These are phyloP conservation scores for Hypericum perforatum DNA, from an alignment of 345 rosid species.

Conservation along the genomic window DNA sequence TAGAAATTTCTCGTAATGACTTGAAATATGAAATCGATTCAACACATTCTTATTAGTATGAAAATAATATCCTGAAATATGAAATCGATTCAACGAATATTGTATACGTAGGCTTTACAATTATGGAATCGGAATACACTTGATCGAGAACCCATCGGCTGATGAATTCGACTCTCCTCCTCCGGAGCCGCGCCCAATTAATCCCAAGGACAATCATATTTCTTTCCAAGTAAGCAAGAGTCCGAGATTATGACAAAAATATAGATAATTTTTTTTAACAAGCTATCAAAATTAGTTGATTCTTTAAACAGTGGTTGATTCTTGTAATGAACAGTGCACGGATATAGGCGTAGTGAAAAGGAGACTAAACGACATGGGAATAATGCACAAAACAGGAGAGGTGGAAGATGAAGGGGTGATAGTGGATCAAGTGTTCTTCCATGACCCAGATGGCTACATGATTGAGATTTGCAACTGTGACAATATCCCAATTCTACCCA, in stretches of 20 bases:
- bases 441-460: constrained; percentile 64
- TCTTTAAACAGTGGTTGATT: not conserved
- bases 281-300: not conserved
- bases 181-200: constrained; percentile 32
- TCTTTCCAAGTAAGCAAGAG: constrained; percentile 36
- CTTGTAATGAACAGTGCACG: constrained; percentile 23
- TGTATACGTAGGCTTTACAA: constrained; percentile 41
- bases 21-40: no score
- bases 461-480: constrained; percentile 50
- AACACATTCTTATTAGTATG: no score
- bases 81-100: no score
- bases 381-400: constrained; percentile 35
- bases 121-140: constrained; percentile 50
- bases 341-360: constrained; percentile 39
- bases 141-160: constrained; percentile 39
- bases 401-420: constrained; percentile 40
- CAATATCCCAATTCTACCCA: constrained; percentile 38
- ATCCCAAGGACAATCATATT: constrained; percentile 53
- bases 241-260: not conserved
- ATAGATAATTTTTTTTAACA: not conserved
- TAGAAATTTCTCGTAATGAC: no score
- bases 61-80: no score
- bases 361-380: constrained; percentile 38
- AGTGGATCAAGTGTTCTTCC: constrained; percentile 52
- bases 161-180: constrained; percentile 33